Evolutionary conservation across 2,329 filamentous ascomycete species (phyloP).

Genomic region (Xylariaceae sp.): DNA sequence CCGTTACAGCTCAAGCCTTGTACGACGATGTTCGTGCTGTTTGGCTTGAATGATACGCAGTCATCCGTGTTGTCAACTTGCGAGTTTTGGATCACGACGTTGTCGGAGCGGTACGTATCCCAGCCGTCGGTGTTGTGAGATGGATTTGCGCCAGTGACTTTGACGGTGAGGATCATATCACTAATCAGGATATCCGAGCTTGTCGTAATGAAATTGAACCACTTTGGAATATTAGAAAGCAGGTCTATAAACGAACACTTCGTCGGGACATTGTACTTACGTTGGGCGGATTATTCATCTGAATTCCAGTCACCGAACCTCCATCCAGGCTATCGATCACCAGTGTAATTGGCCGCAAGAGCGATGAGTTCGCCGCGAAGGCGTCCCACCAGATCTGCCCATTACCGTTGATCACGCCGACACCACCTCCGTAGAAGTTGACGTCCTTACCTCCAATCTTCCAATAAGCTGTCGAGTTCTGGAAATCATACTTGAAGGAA

Average conservation of each 20-base stretch:
- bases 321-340: constrained; percentile 17
- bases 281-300: constrained; percentile 19
- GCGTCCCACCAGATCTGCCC: constrained; percentile 64
- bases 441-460: constrained; percentile 47
- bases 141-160: constrained; percentile 48
- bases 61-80: constrained; percentile 65
- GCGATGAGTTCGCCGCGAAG: constrained; percentile 42
- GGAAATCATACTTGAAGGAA: constrained; percentile 62
- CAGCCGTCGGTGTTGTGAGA: constrained; percentile 61
- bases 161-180: constrained; percentile 58
- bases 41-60: constrained; percentile 73
- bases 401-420: constrained; percentile 53
- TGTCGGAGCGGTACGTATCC: constrained; percentile 61
- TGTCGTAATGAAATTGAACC: constrained; percentile 66
- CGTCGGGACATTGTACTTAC: constrained; percentile 7
- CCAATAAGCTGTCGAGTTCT: constrained; percentile 59
- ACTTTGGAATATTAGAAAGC: constrained; percentile 36
- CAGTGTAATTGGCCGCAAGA: constrained; percentile 18
- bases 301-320: constrained; percentile 17
- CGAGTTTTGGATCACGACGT: constrained; percentile 66
- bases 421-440: constrained; percentile 61
- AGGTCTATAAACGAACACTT: not conserved
- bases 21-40: constrained; percentile 65
- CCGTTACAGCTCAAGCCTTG: constrained; percentile 67
- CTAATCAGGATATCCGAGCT: constrained; percentile 62